phyloP scores from a whole-genome alignment of 2,329 filamentous ascomycete genomes.

The Venturia carpophila region DNA sequence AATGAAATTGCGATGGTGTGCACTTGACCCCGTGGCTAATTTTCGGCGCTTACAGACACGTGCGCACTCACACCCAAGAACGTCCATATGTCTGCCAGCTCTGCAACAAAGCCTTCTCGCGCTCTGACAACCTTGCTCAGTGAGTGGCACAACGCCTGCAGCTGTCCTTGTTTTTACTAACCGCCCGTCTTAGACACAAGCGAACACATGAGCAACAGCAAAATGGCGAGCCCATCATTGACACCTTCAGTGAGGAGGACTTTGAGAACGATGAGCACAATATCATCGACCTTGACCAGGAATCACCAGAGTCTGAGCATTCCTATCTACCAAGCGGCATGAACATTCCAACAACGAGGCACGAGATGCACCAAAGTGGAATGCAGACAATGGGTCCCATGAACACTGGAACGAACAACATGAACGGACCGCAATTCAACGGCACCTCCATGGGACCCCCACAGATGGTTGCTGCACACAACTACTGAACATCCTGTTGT shows the following conservation, averaged over 20 bases:
- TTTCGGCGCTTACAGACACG: conserved; percentile 61
- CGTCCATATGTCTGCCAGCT: conserved; percentile 95
- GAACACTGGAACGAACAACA: conserved; percentile 18
- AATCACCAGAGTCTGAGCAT: conserved; percentile 47
- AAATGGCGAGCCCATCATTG: conserved; percentile 51
- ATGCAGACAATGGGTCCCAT: conserved; percentile 11
- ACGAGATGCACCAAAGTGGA: conserved; percentile 15
- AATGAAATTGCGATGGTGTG: conserved; percentile 23
- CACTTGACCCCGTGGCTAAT: conserved; percentile 37
- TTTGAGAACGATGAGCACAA: conserved; percentile 70
- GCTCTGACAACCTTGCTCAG: conserved; percentile 98
- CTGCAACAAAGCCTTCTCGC: conserved; percentile 97
- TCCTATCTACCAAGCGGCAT: conserved; percentile 13
- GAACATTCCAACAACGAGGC: conserved; percentile 11
- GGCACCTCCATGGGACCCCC: conserved; percentile 17
- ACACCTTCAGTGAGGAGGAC: conserved; percentile 70
- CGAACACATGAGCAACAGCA: conserved; percentile 73
- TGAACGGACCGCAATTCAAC: conserved; percentile 19
- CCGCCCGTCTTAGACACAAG: conserved; percentile 48
- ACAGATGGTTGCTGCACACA: conserved; percentile 18
- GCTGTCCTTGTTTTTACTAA: conserved; percentile 27
- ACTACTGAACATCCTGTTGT: conserved; percentile 8
- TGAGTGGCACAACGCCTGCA: conserved; percentile 41
- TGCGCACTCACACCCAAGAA: conserved; percentile 98
- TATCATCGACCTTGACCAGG: conserved; percentile 70